A percentile compares a stretch with the other conserved stretches of the same genome.
Conservation (phyloP, 2,329 filamentous ascomycete genomes). For the Cercospora berteroae region DNA sequence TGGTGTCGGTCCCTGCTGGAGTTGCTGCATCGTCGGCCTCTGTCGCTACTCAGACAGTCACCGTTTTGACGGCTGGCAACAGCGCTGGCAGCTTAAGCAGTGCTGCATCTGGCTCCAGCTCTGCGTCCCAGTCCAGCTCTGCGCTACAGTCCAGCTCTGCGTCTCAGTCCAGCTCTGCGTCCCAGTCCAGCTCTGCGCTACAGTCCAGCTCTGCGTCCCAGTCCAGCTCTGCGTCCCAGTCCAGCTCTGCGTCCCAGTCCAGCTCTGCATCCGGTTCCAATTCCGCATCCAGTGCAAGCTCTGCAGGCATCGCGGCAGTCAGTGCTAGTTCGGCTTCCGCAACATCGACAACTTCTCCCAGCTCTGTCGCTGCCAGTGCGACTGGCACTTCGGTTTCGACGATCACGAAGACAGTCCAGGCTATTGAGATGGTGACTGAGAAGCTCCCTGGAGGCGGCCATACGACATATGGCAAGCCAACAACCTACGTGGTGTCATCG, state of each 20-base stretch:
- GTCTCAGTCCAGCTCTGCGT: neutral
- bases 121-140: no score
- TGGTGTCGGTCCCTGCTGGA: neutral
- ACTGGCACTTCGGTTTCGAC: neutral
- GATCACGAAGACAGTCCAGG: neutral
- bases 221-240: neutral
- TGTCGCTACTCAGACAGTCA: neutral
- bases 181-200: neutral
- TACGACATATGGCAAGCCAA: conserved; percentile 8
- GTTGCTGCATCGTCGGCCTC: neutral
- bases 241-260: neutral
- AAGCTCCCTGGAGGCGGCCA: conserved; percentile 6
- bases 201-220: neutral
- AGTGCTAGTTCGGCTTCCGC: neutral
- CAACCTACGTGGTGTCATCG: conserved; percentile 8
- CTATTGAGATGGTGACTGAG: conserved; percentile 3
- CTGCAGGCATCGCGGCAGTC: neutral
- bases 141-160: no score
- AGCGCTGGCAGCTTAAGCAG: neutral
- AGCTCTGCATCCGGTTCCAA: neutral
- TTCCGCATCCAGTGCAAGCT: neutral
- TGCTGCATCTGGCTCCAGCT: neutral
- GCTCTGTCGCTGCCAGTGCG: neutral
- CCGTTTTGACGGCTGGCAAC: neutral
- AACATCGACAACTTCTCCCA: neutral